A percentile compares a stretch with the other conserved stretches of the same genome.
These are phyloP conservation scores for Vicia sativa DNA, from an alignment of 306 rosid species.

Conservation along the genomic window DNA sequence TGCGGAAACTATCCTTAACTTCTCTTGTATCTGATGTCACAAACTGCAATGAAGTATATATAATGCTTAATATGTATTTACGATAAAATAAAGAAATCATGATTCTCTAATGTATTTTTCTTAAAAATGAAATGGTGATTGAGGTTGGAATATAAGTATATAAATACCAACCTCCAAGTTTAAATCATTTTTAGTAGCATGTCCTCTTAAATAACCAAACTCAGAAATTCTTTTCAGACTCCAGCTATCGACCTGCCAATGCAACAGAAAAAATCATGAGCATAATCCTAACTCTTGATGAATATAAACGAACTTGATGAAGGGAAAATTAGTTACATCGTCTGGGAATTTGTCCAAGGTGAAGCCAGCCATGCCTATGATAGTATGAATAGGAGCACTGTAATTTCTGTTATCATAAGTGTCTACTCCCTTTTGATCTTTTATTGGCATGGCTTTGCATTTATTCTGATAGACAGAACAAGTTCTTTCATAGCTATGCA, in stretches of 20 bases:
- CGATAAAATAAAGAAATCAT: no score
- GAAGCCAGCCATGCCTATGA: conserved; percentile 94
- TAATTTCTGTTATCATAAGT: conserved; percentile 67
- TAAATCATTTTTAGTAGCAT: conserved; percentile 58
- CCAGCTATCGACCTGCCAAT: conserved; percentile 53
- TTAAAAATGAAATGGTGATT: background rate
- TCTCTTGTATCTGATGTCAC: conserved; percentile 54
- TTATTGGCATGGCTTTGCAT: conserved; percentile 67
- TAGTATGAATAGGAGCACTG: conserved; percentile 77
- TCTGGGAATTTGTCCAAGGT: conserved; percentile 57
- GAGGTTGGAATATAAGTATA: conserved; percentile 1
- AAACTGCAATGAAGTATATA: conserved; percentile 50
- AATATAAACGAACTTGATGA: background rate
- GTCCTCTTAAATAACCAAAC: conserved; percentile 71
- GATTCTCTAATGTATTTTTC: no score
- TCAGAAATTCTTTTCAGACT: conserved; percentile 59
- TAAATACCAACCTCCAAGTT: conserved; percentile 60
- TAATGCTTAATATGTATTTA: no score
- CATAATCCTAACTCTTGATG: background rate
- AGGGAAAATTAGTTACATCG: conserved; percentile 44
- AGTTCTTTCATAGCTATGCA: conserved; percentile 86
- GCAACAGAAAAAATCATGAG: background rate
- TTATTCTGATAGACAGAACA: conserved; percentile 53
- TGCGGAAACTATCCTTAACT: conserved; percentile 62
- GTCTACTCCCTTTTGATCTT: conserved; percentile 62